Evolutionary conservation across 768 basidiomycete genomes (phyloP), one percentile per base, ranked within the genome.

Genomic region (Asterophora parasitica): DNA sequence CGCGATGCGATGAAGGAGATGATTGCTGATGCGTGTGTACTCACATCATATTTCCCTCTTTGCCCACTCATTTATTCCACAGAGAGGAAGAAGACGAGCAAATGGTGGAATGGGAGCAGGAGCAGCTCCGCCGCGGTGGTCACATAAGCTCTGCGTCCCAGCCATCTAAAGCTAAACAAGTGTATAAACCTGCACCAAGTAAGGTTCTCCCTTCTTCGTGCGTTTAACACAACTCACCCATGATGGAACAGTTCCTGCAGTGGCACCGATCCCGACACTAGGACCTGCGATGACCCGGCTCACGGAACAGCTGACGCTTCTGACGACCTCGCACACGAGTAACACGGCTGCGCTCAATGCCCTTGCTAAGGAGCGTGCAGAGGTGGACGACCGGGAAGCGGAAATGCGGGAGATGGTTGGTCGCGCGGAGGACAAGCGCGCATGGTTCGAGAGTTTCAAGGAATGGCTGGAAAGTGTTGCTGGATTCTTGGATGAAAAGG

Each of bases 401-500:
- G 86, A 89, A 52, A 74, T 93, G 70, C 76, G 89, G 13, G 75
- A 78, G 19, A 80, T 91, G 77, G 81, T 93, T 5, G 75, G 74
- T 28, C 74, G 71, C 46, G 85, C 90, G 0, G 91, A 92, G 60
- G 75, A 69, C 37, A 92, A 92, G 65, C 71, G 88, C 40, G 80
- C 81, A 13, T 93, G 91, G 90, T 92, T 92, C 56, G 70, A 67
- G 9, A 76, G 77, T 42, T 88, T 93, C 68, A 75, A 70, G 44
- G 86, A 89, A 31, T 90, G 88, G 85, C 66, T 90, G 0, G 91
- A 92, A 63, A 79, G 78, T 50, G 78, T 92, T 6, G 91, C 87
- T 4, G 77, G 77, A n/a, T 92, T 93, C 63, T 69, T 93, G 15
- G 91, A 93, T 58, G 87, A 88, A 67, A 93, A 93, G 81, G 90